Percentiles rank a stretch among this genome's conserved stretches.
These are phyloP conservation scores for Colletotrichum sp. DNA, from an alignment of 2,329 filamentous ascomycete genomes.

Conservation along the genomic window DNA sequence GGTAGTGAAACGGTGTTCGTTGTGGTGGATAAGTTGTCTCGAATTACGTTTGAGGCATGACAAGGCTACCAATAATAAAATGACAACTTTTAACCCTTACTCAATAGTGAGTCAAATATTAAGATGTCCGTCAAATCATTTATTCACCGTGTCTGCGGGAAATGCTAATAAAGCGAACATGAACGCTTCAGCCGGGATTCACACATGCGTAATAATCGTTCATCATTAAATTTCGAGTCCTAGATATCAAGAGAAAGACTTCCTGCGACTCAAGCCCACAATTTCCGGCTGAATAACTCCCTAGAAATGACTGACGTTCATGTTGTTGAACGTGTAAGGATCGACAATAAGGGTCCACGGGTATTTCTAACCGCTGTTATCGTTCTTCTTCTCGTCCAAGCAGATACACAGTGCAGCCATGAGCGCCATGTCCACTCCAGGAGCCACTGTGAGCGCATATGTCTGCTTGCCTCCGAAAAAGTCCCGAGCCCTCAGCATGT, in stretches of 20 bases:
- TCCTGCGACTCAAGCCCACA: not conserved
- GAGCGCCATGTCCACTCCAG: conserved; percentile 68
- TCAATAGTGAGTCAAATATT: not conserved
- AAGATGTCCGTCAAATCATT: not conserved
- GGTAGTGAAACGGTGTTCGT: no score
- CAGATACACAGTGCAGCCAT: conserved; percentile 72
- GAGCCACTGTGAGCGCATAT: conserved; percentile 67
- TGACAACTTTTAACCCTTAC: not conserved
- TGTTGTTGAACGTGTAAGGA: not conserved
- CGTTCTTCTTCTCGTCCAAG: conserved; percentile 67
- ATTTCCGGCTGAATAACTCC: not conserved
- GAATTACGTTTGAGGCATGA: not conserved
- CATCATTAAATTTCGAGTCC: not conserved
- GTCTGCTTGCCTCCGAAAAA: conserved; percentile 67
- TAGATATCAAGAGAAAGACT: not conserved
- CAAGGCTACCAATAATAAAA: not conserved
- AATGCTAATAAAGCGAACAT: not conserved
- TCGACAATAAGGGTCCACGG: not conserved
- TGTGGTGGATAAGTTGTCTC: no score
- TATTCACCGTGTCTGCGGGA: fast-evolving
- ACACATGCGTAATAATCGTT: not conserved
- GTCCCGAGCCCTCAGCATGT: conserved; percentile 61
- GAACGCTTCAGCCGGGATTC: not conserved
- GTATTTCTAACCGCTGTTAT: conserved; percentile 15
- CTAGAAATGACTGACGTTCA: not conserved